Conservation (phyloP, 495 filamentous ascomycete species). For the Podospora pseudoanserina region DNA sequence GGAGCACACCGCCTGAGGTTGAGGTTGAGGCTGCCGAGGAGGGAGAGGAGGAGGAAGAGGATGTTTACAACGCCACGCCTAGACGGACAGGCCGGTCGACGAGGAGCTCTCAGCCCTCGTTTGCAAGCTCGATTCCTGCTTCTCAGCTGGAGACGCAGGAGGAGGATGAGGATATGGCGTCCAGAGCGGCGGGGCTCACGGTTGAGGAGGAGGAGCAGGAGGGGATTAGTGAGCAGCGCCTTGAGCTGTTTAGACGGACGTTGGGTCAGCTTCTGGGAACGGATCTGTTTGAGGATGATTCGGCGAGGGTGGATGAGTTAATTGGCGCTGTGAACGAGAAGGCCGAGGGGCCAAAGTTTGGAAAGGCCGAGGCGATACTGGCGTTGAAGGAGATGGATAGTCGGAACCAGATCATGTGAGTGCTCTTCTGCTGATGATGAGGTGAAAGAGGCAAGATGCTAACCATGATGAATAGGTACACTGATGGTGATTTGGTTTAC, state of each 20-base stretch:
- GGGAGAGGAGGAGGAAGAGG: conserved; percentile 27
- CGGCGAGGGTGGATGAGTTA: conserved; percentile 68
- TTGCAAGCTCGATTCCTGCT: conserved; percentile 45
- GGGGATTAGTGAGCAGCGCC: conserved; percentile 58
- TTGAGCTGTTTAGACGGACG: conserved; percentile 70
- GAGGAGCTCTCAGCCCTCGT: conserved; percentile 43
- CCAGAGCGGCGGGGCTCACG: conserved; percentile 35
- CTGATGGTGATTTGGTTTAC: conserved; percentile 45
- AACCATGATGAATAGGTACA: conserved; percentile 39
- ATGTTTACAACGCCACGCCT: conserved; percentile 41
- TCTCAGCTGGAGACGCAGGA: conserved; percentile 40
- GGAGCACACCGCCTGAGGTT: conserved; percentile 10
- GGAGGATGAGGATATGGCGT: conserved; percentile 37
- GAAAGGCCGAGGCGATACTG: conserved; percentile 64
- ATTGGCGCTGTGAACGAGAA: conserved; percentile 75
- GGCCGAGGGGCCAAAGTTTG: conserved; percentile 59
- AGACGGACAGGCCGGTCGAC: conserved; percentile 26
- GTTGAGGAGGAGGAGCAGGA: conserved; percentile 31
- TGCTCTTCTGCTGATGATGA: conserved; percentile 22
- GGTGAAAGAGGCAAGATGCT: conserved; percentile 18
- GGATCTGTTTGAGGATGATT: conserved; percentile 74
- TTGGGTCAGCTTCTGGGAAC: conserved; percentile 78
- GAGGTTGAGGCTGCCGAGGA: conserved; percentile 21
- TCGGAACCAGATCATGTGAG: conserved; percentile 89
- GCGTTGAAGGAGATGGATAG: conserved; percentile 77